A percentile compares a stretch with the other conserved stretches of the same genome.
Evolutionary conservation across 1,139 yeast genomes (phyloP).

Genomic region (Pneumocystis wakefieldiae): DNA sequence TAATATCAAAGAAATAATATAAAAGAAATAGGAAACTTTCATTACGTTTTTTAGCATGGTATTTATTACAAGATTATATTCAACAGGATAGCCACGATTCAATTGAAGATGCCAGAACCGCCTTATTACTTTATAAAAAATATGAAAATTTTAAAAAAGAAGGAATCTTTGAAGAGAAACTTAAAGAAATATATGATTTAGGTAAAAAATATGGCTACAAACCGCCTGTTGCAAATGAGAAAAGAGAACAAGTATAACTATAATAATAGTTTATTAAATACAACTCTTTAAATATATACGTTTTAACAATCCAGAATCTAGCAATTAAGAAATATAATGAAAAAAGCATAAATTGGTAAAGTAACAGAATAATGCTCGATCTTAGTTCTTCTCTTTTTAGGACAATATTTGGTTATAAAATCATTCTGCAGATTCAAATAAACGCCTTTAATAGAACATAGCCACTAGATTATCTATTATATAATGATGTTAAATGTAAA

Average conservation of each 20-base stretch:
- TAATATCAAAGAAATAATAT: neutral
- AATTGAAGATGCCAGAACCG: slow-evolving; percentile 87
- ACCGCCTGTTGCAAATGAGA: slow-evolving; percentile 31
- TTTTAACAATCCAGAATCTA: neutral
- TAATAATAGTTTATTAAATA: neutral
- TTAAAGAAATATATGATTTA: slow-evolving; percentile 58
- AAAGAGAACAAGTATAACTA: neutral
- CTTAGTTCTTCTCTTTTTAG: too few species aligned
- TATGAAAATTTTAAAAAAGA: slow-evolving; percentile 44
- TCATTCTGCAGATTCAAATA: too few species aligned
- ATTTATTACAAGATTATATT: slow-evolving; percentile 55
- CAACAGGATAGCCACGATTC: slow-evolving; percentile 94
- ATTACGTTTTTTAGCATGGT: slow-evolving; percentile 77
- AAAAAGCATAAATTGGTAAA: too few species aligned
- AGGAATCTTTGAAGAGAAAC: slow-evolving; percentile 46
- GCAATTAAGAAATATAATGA: too few species aligned
- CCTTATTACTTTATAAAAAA: slow-evolving; percentile 59
- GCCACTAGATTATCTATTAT: neutral
- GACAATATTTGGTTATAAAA: too few species aligned
- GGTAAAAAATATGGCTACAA: slow-evolving; percentile 50
- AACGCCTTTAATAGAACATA: neutral
- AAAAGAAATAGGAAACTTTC: slow-evolving; percentile 44
- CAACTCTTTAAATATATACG: neutral
- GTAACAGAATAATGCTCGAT: too few species aligned
- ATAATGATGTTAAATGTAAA: neutral